These are phyloP conservation scores for Globisporangium sylvaticum DNA, from an alignment of 352 stramenopile genomes.

Conservation along the genomic window DNA sequence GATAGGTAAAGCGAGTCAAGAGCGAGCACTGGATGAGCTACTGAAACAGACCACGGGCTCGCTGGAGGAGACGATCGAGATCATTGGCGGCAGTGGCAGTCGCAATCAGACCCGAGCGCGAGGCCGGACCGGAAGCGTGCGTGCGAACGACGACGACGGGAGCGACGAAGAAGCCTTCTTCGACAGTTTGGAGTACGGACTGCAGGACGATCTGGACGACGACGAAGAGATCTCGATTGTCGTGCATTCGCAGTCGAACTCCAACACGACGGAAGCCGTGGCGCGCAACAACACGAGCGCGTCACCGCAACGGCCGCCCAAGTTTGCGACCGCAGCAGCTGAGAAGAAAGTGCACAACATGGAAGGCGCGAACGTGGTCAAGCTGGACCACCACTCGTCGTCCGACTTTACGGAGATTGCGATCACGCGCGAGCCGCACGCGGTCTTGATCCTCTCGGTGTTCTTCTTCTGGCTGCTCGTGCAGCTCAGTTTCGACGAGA, in stretches of 20 bases:
- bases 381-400: conserved; percentile 7
- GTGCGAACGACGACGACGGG: conserved; percentile 35
- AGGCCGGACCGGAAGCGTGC: conserved; percentile 26
- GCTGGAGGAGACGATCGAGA: conserved; percentile 73
- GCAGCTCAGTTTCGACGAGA: conserved; percentile 76
- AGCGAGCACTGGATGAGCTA: conserved; percentile 58
- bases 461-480: conserved; percentile 72
- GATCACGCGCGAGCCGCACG: conserved; percentile 63
- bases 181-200: conserved; percentile 73
- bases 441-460: conserved; percentile 60
- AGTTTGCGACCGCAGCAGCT: conserved; percentile 13
- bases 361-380: conserved; percentile 13
- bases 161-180: conserved; percentile 85
- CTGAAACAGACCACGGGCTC: conserved; percentile 64
- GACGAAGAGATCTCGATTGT: conserved; percentile 69
- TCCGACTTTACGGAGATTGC: conserved; percentile 40
- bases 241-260: conserved; percentile 51
- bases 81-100: conserved; percentile 34
- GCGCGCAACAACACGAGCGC: conserved; percentile 7
- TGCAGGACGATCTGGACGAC: conserved; percentile 60
- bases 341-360: conserved; percentile 27
- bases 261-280: conserved; percentile 39
- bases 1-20: conserved; percentile 74
- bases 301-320: background rate
- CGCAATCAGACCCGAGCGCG: conserved; percentile 17